Evolutionary conservation across 768 basidiomycete genomes (phyloP).

Genomic region (Mycena kentingensis): DNA sequence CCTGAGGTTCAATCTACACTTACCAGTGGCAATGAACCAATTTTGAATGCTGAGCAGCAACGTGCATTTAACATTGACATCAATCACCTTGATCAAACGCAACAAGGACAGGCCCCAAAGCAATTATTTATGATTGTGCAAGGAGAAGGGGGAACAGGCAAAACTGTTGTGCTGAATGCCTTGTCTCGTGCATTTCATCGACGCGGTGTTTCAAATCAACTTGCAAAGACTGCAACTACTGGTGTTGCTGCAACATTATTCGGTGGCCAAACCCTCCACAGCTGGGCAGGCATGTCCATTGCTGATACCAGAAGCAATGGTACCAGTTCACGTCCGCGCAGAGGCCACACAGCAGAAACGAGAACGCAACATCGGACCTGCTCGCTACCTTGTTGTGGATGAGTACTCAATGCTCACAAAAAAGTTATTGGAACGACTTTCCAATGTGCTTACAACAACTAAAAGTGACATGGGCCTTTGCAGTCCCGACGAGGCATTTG

Average conservation of each 20-base stretch:
- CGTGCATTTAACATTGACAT: constrained; percentile 39
- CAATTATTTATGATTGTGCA: constrained; percentile 41
- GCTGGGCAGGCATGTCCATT: constrained; percentile 28
- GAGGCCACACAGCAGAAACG: background rate
- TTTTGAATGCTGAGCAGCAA: constrained; percentile 28
- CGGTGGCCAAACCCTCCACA: constrained; percentile 37
- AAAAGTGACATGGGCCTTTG: background rate
- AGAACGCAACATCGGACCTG: constrained; percentile 19
- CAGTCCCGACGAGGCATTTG: background rate
- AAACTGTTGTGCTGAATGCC: constrained; percentile 40
- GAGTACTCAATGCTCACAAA: background rate
- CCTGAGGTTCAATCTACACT: background rate
- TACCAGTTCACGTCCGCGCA: background rate
- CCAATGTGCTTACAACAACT: background rate
- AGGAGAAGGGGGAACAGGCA: constrained; percentile 48
- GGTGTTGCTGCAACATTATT: constrained; percentile 45
- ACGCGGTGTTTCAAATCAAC: background rate
- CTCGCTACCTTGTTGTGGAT: background rate
- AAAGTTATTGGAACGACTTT: background rate
- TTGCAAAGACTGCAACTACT: constrained; percentile 40
- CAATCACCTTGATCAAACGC: constrained; percentile 27
- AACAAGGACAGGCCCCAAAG: constrained; percentile 16
- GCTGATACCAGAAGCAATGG: background rate
- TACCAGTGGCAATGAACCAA: background rate
- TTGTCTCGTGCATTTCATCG: constrained; percentile 36